These are phyloP conservation scores for Septoria petroselini DNA, from an alignment of 2,329 filamentous ascomycete genomes.

Conservation along the genomic window DNA sequence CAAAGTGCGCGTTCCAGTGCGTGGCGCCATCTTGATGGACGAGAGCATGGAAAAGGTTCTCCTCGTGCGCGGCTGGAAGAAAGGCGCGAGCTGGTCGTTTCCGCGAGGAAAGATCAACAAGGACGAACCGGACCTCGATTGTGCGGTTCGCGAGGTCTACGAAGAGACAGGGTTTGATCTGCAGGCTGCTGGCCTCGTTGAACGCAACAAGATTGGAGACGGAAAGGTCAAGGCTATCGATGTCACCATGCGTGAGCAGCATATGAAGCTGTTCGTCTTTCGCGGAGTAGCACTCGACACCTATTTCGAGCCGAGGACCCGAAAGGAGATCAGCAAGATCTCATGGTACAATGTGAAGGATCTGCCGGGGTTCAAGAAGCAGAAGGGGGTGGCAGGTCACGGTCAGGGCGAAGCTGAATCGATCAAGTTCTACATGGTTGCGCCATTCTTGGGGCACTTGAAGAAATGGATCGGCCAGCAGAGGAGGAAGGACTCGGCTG, in stretches of 20 bases:
- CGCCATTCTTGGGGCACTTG: conserved; percentile 79
- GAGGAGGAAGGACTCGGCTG: conserved; percentile 61
- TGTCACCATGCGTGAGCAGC: conserved; percentile 85
- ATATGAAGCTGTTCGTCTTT: conserved; percentile 90
- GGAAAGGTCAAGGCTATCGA: conserved; percentile 78
- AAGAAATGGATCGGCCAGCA: conserved; percentile 90
- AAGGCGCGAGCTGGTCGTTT: conserved; percentile 93
- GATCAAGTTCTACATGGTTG: conserved; percentile 97
- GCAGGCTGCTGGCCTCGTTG: conserved; percentile 69
- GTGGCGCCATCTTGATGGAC: conserved; percentile 90
- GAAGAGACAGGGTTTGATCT: conserved; percentile 95
- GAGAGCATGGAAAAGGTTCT: conserved; percentile 90
- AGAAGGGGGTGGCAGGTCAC: conserved; percentile 62
- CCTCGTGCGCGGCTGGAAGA: conserved; percentile 97
- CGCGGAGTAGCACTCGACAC: conserved; percentile 83
- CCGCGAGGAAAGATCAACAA: conserved; percentile 98
- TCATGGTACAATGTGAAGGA: conserved; percentile 90
- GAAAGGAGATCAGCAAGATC: conserved; percentile 97
- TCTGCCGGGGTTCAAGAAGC: conserved; percentile 75
- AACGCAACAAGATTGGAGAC: conserved; percentile 50
- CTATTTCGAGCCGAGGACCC: conserved; percentile 80
- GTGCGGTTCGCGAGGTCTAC: conserved; percentile 88
- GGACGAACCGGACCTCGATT: conserved; percentile 89
- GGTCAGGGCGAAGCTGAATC: conserved; percentile 59
- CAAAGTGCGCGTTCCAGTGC: conserved; percentile 89